Base-by-base conservation (phyloP, 2,329 filamentous ascomycete species). In the Teratosphaeria viscida region DNA sequence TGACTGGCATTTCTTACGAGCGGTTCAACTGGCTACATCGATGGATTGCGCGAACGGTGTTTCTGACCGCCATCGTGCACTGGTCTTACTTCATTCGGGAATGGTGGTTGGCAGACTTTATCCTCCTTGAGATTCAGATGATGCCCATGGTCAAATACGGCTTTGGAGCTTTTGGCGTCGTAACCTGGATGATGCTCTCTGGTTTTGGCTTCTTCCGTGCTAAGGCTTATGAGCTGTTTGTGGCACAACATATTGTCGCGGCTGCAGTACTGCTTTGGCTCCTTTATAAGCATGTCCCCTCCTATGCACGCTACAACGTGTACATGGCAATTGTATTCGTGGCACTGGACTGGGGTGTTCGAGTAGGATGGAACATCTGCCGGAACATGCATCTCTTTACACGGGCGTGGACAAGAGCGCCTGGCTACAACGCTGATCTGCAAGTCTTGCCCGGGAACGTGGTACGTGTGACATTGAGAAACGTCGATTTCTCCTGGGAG, bases 401-500 rank as follows among this genome's bases (percentile, higher is more conserved):
- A 43, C 49, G 57, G 12, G 49, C 61, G 16, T 12, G 47, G 0
- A 11, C 56, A 10, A 56, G 53, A 32, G n/a, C 34, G 26, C 63
- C 64, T 52, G 70, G 69, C 29, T 71, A 70, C 47, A 52, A 60
- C 3, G 62, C 67, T 10, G 55, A 57, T 5, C 60, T 69, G 8
- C 63, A 71, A 34, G 73, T 82, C 16, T 71, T 86, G 1, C 74
- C 82, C 1, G 79, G 81, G 54, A 75, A 81, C 55, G 77, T 82
- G 32, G 85, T 83, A 3, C 78, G 79, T 8, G 75, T 87, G 61
- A 81, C 79, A 0, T 79, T 87, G 53, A 67, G 74, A 1, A 77
- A 82, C 26, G 81, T 81, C 1, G 78, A 80, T 2, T 77, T 86
- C 56, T 72, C 68, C 19, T 88, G 85, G 85, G 76, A 71, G 32